A percentile compares a stretch with the other conserved stretches of the same genome.
These are phyloP conservation scores for Endogone sp. DNA, from an alignment of 192 early-diverging fungal species.

Conservation along the genomic window DNA sequence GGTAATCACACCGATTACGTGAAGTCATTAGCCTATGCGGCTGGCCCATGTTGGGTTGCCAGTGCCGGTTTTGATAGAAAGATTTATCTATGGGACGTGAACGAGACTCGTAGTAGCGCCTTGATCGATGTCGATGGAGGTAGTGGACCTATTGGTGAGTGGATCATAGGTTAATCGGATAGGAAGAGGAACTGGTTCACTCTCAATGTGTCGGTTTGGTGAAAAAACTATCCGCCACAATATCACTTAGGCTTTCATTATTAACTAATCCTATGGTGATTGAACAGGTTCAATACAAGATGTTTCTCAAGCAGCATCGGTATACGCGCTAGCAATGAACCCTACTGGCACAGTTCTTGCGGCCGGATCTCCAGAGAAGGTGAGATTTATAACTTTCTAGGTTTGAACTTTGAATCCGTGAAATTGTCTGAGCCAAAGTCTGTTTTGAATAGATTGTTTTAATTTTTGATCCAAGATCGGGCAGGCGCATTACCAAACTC, in stretches of 20 bases:
- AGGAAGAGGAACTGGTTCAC: too few species aligned
- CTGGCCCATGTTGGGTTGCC: conserved; percentile 69
- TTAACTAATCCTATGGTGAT: not conserved
- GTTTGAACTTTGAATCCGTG: too few species aligned
- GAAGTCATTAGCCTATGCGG: conserved; percentile 80
- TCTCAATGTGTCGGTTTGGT: too few species aligned
- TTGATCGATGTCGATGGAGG: conserved; percentile 33
- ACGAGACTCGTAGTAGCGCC: conserved; percentile 46
- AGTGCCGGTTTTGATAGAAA: conserved; percentile 88
- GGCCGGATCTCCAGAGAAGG: conserved; percentile 91
- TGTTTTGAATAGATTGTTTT: conserved; percentile 59
- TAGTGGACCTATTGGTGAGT: conserved; percentile 10
- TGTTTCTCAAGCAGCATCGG: conserved; percentile 57
- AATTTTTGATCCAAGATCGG: conserved; percentile 84
- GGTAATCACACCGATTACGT: conserved; percentile 93
- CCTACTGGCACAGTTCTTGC: conserved; percentile 74
- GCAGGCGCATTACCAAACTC: conserved; percentile 70
- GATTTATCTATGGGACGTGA: conserved; percentile 90
- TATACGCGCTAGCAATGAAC: conserved; percentile 88
- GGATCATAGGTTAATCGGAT: not conserved
- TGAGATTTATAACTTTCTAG: conserved; percentile 7
- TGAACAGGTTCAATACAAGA: conserved; percentile 41
- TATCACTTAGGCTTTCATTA: not conserved
- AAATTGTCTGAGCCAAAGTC: too few species aligned
- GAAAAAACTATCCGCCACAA: too few species aligned